Evolutionary conservation across 768 basidiomycete genomes (phyloP).

Genomic region (Auricularia auricula-judae): DNA sequence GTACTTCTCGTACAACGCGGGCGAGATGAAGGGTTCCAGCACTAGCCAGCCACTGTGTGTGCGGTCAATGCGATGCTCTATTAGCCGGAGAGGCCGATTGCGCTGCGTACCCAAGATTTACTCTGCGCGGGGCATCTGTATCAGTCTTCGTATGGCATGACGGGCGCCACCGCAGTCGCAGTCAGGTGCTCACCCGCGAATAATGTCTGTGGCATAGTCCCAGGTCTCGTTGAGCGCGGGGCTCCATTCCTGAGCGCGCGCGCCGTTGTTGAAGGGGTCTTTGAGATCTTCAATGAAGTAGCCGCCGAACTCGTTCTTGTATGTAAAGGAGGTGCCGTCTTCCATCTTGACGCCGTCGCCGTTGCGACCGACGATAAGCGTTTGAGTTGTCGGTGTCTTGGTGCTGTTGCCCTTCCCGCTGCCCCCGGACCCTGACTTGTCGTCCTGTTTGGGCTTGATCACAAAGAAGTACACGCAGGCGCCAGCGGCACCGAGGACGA

Average conservation of each 20-base stretch:
- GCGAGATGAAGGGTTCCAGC: conserved; percentile 69
- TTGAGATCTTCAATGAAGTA: conserved; percentile 63
- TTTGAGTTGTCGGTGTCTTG: conserved; percentile 13
- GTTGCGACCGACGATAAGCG: conserved; percentile 46
- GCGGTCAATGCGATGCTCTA: background rate
- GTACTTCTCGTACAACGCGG: conserved; percentile 52
- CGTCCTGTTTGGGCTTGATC: conserved; percentile 9
- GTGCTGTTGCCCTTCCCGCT: background rate
- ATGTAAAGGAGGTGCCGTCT: conserved; percentile 64
- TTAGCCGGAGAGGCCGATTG: background rate
- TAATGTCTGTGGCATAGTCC: conserved; percentile 51
- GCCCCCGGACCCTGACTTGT: background rate
- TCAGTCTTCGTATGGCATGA: background rate
- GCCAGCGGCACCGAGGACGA: conserved; percentile 11
- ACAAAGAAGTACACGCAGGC: conserved; percentile 15
- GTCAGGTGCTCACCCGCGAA: conserved; percentile 39
- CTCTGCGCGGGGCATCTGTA: conserved; percentile 25
- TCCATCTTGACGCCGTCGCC: conserved; percentile 53
- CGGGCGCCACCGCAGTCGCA: background rate
- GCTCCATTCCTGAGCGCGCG: conserved; percentile 68
- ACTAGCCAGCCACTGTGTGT: conserved; percentile 49
- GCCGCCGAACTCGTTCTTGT: conserved; percentile 68
- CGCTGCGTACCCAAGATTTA: conserved; percentile 69
- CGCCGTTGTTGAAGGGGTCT: conserved; percentile 66
- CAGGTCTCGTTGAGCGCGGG: conserved; percentile 68